Percentiles rank a stretch among this genome's conserved stretches.
Evolutionary conservation across 228 moss, liverwort and hornwort genomes (phyloP).

Genomic region (Sphagnum fallax): DNA sequence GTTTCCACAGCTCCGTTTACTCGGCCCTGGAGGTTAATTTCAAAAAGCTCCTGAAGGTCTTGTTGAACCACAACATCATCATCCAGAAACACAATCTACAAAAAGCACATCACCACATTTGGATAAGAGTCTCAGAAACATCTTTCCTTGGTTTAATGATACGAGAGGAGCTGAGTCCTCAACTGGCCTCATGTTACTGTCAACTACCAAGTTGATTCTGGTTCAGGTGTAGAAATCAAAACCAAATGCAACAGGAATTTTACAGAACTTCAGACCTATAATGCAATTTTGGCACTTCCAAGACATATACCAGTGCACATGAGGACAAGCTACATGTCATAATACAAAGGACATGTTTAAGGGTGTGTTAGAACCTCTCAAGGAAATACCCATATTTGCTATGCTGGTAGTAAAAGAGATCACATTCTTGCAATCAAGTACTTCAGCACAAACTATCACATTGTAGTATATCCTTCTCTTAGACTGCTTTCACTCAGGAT

Average conservation of each 20-base stretch:
- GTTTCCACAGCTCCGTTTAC: conserved; percentile 63
- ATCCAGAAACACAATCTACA: conserved; percentile 51
- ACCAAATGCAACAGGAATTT: neutral
- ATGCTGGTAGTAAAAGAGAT: too few species aligned
- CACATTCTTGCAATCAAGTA: neutral
- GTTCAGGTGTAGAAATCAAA: neutral
- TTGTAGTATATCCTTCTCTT: neutral
- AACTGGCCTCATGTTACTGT: neutral
- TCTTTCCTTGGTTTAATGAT: neutral
- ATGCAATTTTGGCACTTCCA: too few species aligned
- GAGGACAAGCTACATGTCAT: too few species aligned
- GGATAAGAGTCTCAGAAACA: neutral
- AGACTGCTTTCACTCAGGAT: neutral
- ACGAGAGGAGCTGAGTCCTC: neutral
- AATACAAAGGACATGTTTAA: too few species aligned
- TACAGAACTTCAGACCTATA: neutral
- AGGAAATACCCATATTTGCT: too few species aligned
- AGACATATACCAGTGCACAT: too few species aligned
- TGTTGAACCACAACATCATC: conserved; percentile 59
- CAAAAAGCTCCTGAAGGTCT: conserved; percentile 37
- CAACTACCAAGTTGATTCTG: neutral
- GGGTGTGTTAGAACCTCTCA: too few species aligned
- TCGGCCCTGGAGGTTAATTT: conserved; percentile 39
- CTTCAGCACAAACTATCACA: neutral
- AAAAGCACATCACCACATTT: neutral